Conservation (phyloP, 2,329 filamentous ascomycete genomes). For the Curvularia eragrostidis region DNA sequence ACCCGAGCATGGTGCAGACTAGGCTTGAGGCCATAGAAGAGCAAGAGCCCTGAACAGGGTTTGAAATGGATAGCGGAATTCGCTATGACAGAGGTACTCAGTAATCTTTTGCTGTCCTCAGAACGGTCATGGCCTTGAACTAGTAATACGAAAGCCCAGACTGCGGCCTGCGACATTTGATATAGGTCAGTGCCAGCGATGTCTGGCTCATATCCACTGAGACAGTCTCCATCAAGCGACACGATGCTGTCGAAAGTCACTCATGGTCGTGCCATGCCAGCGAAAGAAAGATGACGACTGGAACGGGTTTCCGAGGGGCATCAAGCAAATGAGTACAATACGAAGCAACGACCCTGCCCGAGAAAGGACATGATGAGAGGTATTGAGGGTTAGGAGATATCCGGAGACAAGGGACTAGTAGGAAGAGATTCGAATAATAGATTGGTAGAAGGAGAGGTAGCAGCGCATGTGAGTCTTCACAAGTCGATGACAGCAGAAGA, state of each 20-base stretch:
- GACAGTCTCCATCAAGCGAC: no score
- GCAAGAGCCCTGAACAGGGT: constrained; percentile 32
- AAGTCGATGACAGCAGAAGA: not conserved
- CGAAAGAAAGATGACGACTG: no score
- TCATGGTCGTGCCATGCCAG: no score
- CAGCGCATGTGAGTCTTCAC: not conserved
- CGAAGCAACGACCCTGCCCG: not conserved
- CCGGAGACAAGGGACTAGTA: not conserved
- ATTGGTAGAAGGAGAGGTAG: not conserved
- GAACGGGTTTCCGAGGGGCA: not conserved
- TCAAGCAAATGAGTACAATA: not conserved
- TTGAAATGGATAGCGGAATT: not conserved
- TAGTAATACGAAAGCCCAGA: not conserved
- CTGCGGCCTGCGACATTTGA: not conserved
- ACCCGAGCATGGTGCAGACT: constrained; percentile 37
- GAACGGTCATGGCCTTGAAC: not conserved
- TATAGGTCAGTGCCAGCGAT: constrained; percentile 41
- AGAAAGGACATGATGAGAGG: not conserved
- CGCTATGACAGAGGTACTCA: not conserved
- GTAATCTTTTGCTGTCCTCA: not conserved
- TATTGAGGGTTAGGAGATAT: not conserved
- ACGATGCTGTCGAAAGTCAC: no score
- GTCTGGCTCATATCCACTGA: no score
- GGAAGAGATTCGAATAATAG: no score
- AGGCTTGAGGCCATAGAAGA: constrained; percentile 41